phyloP scores from a whole-genome alignment of 371 early-diverging fungal species.

The Lichtheimia corymbifera region DNA sequence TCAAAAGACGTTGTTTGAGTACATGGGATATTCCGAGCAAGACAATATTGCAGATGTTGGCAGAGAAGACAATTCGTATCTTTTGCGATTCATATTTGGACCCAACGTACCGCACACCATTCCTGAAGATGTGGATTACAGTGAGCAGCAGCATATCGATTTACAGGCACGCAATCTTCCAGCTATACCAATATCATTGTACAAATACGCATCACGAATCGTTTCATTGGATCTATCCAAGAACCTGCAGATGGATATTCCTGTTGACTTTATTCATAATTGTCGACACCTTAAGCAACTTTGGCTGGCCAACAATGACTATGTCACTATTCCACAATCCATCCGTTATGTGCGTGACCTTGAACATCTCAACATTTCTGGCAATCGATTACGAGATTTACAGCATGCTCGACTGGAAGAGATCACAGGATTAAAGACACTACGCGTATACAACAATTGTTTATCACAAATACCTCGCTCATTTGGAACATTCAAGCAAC shows the following conservation, averaged over 20 bases:
- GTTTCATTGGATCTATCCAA: constrained; percentile 72
- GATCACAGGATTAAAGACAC: constrained; percentile 57
- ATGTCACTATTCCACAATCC: constrained; percentile 62
- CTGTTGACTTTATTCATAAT: constrained; percentile 76
- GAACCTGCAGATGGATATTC: constrained; percentile 72
- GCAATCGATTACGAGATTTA: constrained; percentile 74
- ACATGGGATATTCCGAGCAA: constrained; percentile 78
- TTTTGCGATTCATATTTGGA: constrained; percentile 77
- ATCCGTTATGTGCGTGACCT: constrained; percentile 60
- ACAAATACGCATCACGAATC: constrained; percentile 66
- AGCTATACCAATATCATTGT: constrained; percentile 78
- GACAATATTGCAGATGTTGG: constrained; percentile 79
- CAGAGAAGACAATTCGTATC: constrained; percentile 81
- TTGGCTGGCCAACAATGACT: constrained; percentile 69
- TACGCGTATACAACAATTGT: constrained; percentile 77
- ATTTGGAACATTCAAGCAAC: constrained; percentile 53
- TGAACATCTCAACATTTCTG: constrained; percentile 74
- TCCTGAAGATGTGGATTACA: constrained; percentile 32
- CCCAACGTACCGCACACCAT: constrained; percentile 61
- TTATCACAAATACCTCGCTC: constrained; percentile 67
- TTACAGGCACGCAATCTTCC: constrained; percentile 67
- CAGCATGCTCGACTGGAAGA: constrained; percentile 65
- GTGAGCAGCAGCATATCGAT: constrained; percentile 66
- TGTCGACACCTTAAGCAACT: constrained; percentile 69
- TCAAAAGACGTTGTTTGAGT: constrained; percentile 66